Conservation (phyloP, 495 filamentous ascomycete species). For the Immersiella caudata region DNA sequence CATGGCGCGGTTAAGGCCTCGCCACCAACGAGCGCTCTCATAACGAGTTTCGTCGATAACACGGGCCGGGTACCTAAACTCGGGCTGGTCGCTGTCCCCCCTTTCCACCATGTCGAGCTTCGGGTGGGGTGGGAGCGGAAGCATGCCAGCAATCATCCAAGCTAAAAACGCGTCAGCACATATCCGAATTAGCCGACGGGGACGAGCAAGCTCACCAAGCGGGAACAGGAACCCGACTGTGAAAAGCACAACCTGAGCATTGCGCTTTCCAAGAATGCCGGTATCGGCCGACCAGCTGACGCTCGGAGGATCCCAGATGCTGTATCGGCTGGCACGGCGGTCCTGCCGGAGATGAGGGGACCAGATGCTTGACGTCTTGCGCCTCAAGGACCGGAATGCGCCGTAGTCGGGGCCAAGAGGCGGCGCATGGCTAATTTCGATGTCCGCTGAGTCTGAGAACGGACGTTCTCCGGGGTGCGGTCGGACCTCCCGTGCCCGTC, state of each 20-base stretch:
- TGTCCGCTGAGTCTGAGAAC: slow-evolving; percentile 31
- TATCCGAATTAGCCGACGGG: not conserved
- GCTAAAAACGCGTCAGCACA: slow-evolving; percentile 46
- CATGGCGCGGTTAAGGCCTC: slow-evolving; percentile 87
- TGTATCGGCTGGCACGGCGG: slow-evolving; percentile 55
- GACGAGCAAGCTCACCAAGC: slow-evolving; percentile 58
- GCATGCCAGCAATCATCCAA: slow-evolving; percentile 83
- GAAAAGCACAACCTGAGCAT: slow-evolving; percentile 86
- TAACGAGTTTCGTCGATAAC: slow-evolving; percentile 64
- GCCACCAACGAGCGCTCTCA: slow-evolving; percentile 90
- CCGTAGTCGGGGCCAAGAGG: slow-evolving; percentile 30
- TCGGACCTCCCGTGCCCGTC: slow-evolving; percentile 46
- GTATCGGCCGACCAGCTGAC: slow-evolving; percentile 64
- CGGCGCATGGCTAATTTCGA: slow-evolving; percentile 38
- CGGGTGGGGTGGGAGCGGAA: slow-evolving; percentile 71
- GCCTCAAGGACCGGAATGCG: slow-evolving; percentile 36
- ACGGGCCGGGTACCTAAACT: slow-evolving; percentile 43
- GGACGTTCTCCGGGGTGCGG: slow-evolving; percentile 23
- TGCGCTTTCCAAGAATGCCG: slow-evolving; percentile 65
- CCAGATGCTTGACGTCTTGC: slow-evolving; percentile 64
- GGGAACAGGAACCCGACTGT: slow-evolving; percentile 86
- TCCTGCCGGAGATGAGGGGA: slow-evolving; percentile 75
- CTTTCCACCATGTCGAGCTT: slow-evolving; percentile 48
- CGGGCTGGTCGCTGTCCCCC: slow-evolving; percentile 36
- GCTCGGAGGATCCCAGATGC: slow-evolving; percentile 70